phyloP scores from a whole-genome alignment of 176 grass and related monocot genomes.

The Cenchrus purpureus region DNA sequence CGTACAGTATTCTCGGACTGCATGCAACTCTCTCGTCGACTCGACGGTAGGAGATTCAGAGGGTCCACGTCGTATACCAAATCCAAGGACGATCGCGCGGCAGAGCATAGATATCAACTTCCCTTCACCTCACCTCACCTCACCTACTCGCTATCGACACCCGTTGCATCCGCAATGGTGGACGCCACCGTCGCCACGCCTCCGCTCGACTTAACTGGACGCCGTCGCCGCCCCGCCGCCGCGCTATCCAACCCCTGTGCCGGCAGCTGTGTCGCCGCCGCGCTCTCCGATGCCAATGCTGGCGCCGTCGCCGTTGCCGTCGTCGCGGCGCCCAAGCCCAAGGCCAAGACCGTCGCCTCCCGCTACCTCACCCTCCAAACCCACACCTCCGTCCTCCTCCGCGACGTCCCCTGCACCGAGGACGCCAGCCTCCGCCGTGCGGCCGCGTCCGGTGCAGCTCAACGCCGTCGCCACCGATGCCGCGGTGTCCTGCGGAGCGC shows the following conservation, averaged over 20 bases:
- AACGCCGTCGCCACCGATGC: not conserved
- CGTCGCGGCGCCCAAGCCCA: not conserved
- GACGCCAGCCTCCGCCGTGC: slow-evolving; percentile 15
- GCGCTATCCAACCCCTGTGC: slow-evolving; percentile 14
- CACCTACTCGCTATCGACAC: not conserved
- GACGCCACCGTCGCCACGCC: slow-evolving; percentile 3
- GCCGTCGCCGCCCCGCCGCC: not conserved
- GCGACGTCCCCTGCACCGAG: not conserved
- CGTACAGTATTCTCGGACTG: too few species aligned
- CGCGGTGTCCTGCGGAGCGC: slow-evolving; percentile 8
- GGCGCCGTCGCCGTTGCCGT: not conserved
- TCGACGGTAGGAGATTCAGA: too few species aligned
- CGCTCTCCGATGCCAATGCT: slow-evolving; percentile 22
- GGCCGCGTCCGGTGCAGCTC: not conserved
- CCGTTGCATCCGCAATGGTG: not conserved
- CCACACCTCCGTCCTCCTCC: not conserved
- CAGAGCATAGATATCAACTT: too few species aligned
- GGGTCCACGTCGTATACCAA: too few species aligned
- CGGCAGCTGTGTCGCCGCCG: slow-evolving; percentile 13
- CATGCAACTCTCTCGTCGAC: too few species aligned
- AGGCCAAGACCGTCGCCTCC: slow-evolving; percentile 26
- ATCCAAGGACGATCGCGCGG: too few species aligned
- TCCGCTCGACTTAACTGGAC: not conserved
- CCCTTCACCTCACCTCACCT: too few species aligned
- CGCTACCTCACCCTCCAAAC: not conserved